Evolutionary conservation across 2,329 filamentous ascomycete genomes (phyloP).

Genomic region (Plectosphaerella sp.): DNA sequence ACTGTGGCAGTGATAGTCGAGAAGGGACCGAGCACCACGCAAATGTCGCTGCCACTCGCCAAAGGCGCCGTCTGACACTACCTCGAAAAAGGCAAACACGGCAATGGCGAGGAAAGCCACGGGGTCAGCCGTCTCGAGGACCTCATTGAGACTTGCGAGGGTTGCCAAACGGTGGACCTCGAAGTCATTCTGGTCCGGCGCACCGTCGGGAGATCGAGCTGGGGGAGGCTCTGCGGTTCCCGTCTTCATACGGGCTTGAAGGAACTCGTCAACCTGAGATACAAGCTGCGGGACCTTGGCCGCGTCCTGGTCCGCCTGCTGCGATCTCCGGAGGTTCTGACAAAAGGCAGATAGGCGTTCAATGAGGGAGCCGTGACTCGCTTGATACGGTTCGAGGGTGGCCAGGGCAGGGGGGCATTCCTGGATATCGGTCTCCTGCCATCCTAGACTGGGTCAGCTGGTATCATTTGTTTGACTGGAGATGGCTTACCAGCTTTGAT

Average conservation of each 20-base stretch:
- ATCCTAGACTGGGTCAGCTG: background rate
- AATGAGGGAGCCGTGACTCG: background rate
- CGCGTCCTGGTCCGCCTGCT: background rate
- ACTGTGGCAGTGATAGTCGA: conserved; percentile 32
- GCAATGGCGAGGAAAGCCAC: conserved; percentile 37
- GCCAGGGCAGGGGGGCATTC: background rate
- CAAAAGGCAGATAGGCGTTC: background rate
- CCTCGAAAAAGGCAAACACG: conserved; percentile 37
- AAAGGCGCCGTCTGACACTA: conserved; percentile 31
- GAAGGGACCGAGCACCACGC: conserved; percentile 30
- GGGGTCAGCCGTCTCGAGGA: conserved; percentile 32
- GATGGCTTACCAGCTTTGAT: background rate
- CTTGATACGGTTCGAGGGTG: too few relatives aligned
- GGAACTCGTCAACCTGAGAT: conserved; percentile 18
- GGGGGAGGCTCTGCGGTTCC: background rate
- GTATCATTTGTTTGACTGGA: background rate
- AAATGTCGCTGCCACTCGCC: conserved; percentile 33
- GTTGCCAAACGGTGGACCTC: conserved; percentile 23
- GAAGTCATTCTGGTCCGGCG: background rate
- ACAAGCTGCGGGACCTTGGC: conserved; percentile 14
- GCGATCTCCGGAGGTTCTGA: background rate
- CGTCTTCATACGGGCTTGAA: conserved; percentile 13
- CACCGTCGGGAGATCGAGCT: background rate
- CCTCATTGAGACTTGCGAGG: conserved; percentile 29
- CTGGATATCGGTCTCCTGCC: background rate